Conservation (phyloP, 371 early-diverging fungal genomes). For the Apophysomyces variabilis region DNA sequence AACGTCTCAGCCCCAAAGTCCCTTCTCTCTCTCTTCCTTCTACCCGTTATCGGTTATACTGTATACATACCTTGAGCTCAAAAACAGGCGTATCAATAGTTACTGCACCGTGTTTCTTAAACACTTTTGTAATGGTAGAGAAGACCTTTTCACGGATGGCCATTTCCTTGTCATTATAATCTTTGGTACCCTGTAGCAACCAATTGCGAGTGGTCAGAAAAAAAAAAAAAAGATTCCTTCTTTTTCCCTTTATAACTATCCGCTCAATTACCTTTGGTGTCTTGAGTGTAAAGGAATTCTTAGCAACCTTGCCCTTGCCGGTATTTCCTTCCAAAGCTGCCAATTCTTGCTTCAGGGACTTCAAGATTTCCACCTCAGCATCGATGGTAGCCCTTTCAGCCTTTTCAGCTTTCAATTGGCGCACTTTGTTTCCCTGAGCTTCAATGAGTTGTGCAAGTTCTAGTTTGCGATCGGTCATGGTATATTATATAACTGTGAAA, state of each 20-base stretch:
- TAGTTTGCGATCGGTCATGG: constrained; percentile 42
- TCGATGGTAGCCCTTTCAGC: constrained; percentile 64
- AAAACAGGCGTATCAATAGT: constrained; percentile 99
- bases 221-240: too few relatives aligned
- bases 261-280: constrained; percentile 28
- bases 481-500: neutral
- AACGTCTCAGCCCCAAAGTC: neutral
- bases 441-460: constrained; percentile 61
- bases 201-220: neutral
- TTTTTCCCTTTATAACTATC: neutral
- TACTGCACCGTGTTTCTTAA: constrained; percentile 97
- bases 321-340: constrained; percentile 45
- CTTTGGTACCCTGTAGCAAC: constrained; percentile 80
- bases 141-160: constrained; percentile 91
- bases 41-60: too few relatives aligned
- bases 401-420: constrained; percentile 62
- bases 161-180: constrained; percentile 95
- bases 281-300: constrained; percentile 46
- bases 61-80: constrained; percentile 75
- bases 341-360: constrained; percentile 65
- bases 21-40: too few relatives aligned
- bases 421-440: constrained; percentile 65
- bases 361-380: constrained; percentile 61
- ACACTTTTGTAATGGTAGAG: constrained; percentile 79
- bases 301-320: constrained; percentile 27